Base-by-base conservation (phyloP, 805 yeast genomes). In the Ogataea henricii region DNA sequence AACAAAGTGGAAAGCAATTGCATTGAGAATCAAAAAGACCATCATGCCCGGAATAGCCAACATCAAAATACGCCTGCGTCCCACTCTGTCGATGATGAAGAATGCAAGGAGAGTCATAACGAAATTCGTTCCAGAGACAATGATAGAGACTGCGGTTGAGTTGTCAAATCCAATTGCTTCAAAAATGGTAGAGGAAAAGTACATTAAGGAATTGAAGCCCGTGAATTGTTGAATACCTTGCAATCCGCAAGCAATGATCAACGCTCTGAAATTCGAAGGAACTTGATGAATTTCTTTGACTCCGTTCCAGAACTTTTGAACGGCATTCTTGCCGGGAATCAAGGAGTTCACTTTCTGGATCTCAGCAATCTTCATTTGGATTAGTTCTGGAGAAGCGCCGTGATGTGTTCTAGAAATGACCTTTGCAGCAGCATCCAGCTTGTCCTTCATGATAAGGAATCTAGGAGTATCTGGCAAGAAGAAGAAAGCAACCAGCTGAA, bases 161-260 rank as follows among this genome's bases (percentile, higher is more conserved):
- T 91, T 82, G 52, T 80, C 62, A 65, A 91, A 92, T 2, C 98
- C 99, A 45, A 91, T 89, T 36, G 91, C 82, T 67, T 90, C 84
- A 63, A 94, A 94, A 56, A 94, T 86, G 1, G 97, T 91, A 29
- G 96, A 83, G 41, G 96, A 86, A 69, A 91, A 92, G 72, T 94
- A 92, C 96, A 92, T 88, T 59, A 92, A 78, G 6, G 97, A 89
- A 71, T 92, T 94, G 81, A 92, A 92, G 56, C 98, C 98, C 14
- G 96, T 87, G 60, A 92, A 89, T 70, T 92, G 99, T 73, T 92
- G 98, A 61, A 94, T 86, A 49, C 96, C 97, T 70, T 94, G 98
- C 55, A 92, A 71, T 27, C 95, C 96, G 73, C 97, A 90, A 9
- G 92, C 94, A 60, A 92, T 82, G 27, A 91, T 73, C 52, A 94